Percentiles rank a stretch among this genome's conserved stretches.
phyloP scores from a whole-genome alignment of 768 basidiomycete species.

The Cubamyces sp. region DNA sequence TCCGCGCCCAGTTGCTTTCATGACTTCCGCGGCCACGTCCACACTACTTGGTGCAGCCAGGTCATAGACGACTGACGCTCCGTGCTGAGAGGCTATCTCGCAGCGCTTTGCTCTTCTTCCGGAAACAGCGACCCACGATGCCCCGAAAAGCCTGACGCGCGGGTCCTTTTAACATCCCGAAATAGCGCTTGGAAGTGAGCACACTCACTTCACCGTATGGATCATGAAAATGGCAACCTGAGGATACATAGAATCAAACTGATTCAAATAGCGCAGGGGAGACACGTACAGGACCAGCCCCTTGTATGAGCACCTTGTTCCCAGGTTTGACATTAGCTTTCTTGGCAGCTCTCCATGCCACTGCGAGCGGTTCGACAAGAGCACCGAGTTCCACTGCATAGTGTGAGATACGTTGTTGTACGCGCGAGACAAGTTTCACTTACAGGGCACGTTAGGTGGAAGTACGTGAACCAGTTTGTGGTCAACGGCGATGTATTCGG shows the following conservation, averaged over 20 bases:
- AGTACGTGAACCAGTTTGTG: conserved; percentile 42
- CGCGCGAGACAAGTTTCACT: conserved; percentile 19
- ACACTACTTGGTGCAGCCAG: conserved; percentile 28
- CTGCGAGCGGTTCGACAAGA: conserved; percentile 51
- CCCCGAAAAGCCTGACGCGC: conserved; percentile 18
- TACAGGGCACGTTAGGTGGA: conserved; percentile 43
- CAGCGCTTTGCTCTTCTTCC: conserved; percentile 47
- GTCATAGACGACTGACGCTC: conserved; percentile 44
- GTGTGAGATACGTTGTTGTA: too few relatives aligned
- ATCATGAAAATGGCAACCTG: neutral
- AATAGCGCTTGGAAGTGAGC: neutral
- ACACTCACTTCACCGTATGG: neutral
- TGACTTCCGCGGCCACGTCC: conserved; percentile 35
- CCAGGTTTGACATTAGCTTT: conserved; percentile 43
- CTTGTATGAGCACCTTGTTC: conserved; percentile 45
- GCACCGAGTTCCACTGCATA: conserved; percentile 50
- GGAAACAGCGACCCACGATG: conserved; percentile 41
- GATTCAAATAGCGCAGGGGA: too few relatives aligned
- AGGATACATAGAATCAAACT: neutral
- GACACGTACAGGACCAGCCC: conserved; percentile 48
- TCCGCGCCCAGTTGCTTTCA: conserved; percentile 40
- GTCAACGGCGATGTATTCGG: conserved; percentile 45
- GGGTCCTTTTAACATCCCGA: too few relatives aligned
- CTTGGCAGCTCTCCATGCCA: conserved; percentile 51
- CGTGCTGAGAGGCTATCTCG: conserved; percentile 39